Base-by-base conservation (phyloP, 2,329 filamentous ascomycete species). In the Cladorrhinum sp. region DNA sequence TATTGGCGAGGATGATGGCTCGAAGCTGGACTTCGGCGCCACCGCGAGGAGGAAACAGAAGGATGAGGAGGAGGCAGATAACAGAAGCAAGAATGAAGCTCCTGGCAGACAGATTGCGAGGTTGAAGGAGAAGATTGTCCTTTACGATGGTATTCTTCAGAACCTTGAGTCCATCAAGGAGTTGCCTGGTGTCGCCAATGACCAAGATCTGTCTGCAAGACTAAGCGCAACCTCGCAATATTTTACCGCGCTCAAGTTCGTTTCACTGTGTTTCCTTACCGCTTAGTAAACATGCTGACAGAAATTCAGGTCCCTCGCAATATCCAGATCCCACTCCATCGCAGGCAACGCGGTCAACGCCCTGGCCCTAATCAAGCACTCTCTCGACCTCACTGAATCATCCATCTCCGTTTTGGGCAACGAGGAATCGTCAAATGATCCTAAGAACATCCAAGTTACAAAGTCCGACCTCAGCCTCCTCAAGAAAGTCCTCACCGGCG, bases 131-230 rank as follows among this genome's bases (percentile, higher is more conserved):
- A 89, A 91, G 69, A 86, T 91, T 14, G 93, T 94, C 2, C 80
- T 99, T 1, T 98, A 97, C 72, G 92, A 97, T 72, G 91, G 92
- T 23, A 96, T 89, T 8, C 77, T 97, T 23, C 91, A 97, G 75
- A 97, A 92, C 74, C 80, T 99, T 62, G 90, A 97, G 66, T 91
- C 92, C 3, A 87, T 97, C 73, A 91, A 90, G 69, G 92, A 96
- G 62, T 82, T 99, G 14, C 90, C 92, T 2, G 95, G 95, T 74
- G 90, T 97, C 18, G 92, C 92, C 36, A 89, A 92, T 48, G 95
- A 99, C 70, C 82, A 86, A 46, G 80, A 78, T 16, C 90, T 99
- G 66, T 80, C 92, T 3, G 77, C 82, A 51, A 91, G 95, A 73
- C 79, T 99, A n/a, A 86, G 91, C 59, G 86, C 86, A 33, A 94